A percentile compares a stretch with the other conserved stretches of the same genome.
Conservation (phyloP, 2,329 filamentous ascomycete genomes). For the Zymoseptoria ardabiliae region DNA sequence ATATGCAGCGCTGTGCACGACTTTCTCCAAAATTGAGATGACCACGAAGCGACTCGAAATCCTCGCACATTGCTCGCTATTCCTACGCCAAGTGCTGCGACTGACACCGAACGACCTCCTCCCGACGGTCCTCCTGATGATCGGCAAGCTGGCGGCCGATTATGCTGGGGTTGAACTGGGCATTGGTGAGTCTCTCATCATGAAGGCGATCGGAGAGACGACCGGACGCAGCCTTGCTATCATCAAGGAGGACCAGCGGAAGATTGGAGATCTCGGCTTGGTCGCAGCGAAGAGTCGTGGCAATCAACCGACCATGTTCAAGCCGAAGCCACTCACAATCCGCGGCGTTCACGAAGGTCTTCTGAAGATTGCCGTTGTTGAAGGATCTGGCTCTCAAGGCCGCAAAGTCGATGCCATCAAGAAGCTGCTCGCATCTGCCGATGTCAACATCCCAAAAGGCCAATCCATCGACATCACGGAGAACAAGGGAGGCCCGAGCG, state of each 20-base stretch:
- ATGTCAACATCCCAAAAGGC: constrained; percentile 63
- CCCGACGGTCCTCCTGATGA: constrained; percentile 86
- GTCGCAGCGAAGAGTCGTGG: constrained; percentile 93
- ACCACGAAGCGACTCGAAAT: constrained; percentile 89
- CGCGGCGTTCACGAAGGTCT: constrained; percentile 79
- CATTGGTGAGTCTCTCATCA: constrained; percentile 97
- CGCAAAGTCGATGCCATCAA: constrained; percentile 93
- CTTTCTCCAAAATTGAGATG: constrained; percentile 90
- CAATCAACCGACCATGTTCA: constrained; percentile 97
- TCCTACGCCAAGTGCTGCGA: constrained; percentile 87
- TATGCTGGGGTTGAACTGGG: constrained; percentile 94
- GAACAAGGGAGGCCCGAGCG: constrained; percentile 87
- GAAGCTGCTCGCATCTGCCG: constrained; percentile 86
- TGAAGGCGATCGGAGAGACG: constrained; percentile 95
- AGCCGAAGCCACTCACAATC: constrained; percentile 83
- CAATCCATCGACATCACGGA: constrained; percentile 71
- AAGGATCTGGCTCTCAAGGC: constrained; percentile 80
- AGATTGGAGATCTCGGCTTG: constrained; percentile 89
- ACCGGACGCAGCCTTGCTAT: constrained; percentile 81
- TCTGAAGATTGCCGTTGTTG: constrained; percentile 77
- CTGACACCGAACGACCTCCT: constrained; percentile 83
- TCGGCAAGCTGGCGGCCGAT: constrained; percentile 94
- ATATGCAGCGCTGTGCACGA: constrained; percentile 88
- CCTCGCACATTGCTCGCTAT: constrained; percentile 78
- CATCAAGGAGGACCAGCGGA: constrained; percentile 92